phyloP scores from a whole-genome alignment of 2,329 filamentous ascomycete species.

The Phyllosticta citribraziliensis region DNA sequence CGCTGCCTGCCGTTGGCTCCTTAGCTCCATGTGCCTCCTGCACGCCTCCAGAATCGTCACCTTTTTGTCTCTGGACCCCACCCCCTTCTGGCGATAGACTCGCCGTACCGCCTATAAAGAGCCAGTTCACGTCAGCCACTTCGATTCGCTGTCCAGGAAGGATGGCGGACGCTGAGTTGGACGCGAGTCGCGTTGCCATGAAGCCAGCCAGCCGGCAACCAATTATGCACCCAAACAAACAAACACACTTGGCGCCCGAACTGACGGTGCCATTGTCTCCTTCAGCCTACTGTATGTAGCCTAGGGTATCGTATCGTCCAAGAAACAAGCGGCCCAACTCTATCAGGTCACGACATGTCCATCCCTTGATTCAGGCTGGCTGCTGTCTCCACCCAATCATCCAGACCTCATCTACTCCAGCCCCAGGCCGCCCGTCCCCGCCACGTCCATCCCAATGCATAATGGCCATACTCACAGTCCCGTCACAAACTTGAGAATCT shows the following conservation, averaged over 20 bases:
- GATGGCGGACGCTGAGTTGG: neutral
- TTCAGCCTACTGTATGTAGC: neutral
- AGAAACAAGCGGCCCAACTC: neutral
- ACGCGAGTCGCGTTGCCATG: neutral
- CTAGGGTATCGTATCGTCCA: neutral
- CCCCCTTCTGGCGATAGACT: neutral
- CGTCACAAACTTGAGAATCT: slow-evolving; percentile 36
- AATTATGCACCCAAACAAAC: neutral
- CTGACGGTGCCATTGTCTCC: neutral
- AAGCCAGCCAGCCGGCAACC: neutral
- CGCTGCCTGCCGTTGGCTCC: neutral
- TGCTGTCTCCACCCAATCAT: neutral
- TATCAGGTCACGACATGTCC: neutral
- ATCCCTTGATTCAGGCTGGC: neutral
- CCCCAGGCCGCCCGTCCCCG: neutral
- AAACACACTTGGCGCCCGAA: neutral
- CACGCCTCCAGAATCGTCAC: slow-evolving; percentile 2
- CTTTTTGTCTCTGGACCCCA: neutral
- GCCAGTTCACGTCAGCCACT: neutral
- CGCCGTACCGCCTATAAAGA: neutral
- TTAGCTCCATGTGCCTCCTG: neutral
- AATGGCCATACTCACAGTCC: neutral
- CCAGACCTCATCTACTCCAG: neutral
- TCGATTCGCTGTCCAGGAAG: neutral
- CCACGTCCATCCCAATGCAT: neutral